A percentile compares a stretch with the other conserved stretches of the same genome.
phyloP scores from a whole-genome alignment of 148 eudicot species.

The Selenicereus undatus region DNA sequence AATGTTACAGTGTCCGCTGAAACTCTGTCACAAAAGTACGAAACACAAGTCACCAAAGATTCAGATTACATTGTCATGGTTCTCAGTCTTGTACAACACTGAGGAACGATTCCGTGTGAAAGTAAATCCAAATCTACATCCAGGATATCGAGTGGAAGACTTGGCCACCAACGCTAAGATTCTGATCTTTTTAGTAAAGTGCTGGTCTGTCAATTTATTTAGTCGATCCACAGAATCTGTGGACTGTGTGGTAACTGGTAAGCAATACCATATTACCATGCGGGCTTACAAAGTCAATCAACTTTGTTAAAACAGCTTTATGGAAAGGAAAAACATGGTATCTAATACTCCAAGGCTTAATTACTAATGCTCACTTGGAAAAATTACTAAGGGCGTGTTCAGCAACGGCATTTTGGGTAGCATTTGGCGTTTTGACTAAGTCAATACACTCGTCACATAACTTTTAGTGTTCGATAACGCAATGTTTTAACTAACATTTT shows the following conservation, averaged over 20 bases:
- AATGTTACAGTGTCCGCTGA: background rate
- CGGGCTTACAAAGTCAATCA: too few species aligned
- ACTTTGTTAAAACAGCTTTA: background rate
- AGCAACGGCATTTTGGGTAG: too few species aligned
- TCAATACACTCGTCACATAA: too few species aligned
- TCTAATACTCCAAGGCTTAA: background rate
- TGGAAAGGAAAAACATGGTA: background rate
- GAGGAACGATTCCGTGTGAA: too few species aligned
- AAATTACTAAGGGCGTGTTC: too few species aligned
- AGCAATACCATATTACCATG: too few species aligned
- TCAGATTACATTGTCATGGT: background rate
- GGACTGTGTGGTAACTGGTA: too few species aligned
- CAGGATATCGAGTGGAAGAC: background rate
- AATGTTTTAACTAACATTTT: too few species aligned
- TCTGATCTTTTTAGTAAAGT: background rate
- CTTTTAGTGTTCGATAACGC: too few species aligned
- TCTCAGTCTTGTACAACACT: background rate
- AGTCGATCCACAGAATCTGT: background rate
- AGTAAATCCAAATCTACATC: too few species aligned
- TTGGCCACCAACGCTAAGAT: background rate
- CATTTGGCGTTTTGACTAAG: too few species aligned
- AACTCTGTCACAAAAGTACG: background rate
- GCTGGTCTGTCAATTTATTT: background rate
- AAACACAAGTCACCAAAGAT: background rate
- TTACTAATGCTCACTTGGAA: slow-evolving; percentile 2